Evolutionary conservation across 1,284 basidiomycete genomes (phyloP).

Genomic region (Porodaedalea pini): DNA sequence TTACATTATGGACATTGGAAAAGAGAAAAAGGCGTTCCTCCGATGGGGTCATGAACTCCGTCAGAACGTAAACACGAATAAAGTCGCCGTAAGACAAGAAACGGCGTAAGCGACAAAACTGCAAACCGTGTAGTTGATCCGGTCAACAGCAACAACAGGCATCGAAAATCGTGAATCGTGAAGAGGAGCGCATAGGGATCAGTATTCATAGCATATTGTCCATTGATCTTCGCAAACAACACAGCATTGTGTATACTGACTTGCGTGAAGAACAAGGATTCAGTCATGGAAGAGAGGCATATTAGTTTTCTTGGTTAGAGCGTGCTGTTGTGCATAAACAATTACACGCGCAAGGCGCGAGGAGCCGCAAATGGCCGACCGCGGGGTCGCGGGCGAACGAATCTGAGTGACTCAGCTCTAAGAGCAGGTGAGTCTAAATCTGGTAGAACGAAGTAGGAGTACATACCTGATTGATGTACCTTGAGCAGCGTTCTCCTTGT

Average conservation of each 20-base stretch:
- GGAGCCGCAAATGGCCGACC: constrained; percentile 28
- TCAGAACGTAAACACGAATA: neutral
- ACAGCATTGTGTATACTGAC: neutral
- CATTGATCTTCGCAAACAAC: constrained; percentile 1
- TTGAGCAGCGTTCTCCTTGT: constrained; percentile 33
- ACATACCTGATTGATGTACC: constrained; percentile 55
- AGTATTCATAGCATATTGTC: constrained; percentile 15
- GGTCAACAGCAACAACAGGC: constrained; percentile 5
- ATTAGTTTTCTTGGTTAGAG: neutral
- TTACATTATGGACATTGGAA: neutral
- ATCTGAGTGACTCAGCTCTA: constrained; percentile 55
- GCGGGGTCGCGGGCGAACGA: constrained; percentile 54
- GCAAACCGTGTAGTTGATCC: neutral
- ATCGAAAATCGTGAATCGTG: constrained; percentile 1
- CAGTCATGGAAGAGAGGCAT: neutral
- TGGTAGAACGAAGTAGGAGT: neutral
- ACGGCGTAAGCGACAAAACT: neutral
- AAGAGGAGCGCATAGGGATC: constrained; percentile 8
- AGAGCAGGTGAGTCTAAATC: constrained; percentile 6
- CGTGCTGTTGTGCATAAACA: neutral
- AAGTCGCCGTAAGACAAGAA: neutral
- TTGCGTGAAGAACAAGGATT: constrained; percentile 1
- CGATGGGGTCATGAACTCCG: neutral
- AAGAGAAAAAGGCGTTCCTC: too few species aligned
- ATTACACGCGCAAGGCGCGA: constrained; percentile 28